Evolutionary conservation across 129 eudicot genomes (phyloP).

Genomic region (Lonicera japonica): DNA sequence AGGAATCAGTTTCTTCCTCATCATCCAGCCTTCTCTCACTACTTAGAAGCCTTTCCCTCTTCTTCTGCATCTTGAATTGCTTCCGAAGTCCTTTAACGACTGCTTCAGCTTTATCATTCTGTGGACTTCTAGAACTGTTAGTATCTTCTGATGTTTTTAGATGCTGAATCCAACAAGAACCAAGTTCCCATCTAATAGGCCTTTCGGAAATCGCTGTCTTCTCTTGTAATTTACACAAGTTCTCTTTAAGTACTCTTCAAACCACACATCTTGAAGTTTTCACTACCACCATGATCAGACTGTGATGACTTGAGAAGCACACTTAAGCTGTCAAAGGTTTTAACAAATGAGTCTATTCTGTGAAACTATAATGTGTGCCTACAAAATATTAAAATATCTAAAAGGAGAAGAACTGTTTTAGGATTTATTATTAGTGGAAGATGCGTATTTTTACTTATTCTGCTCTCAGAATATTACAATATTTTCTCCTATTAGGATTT

Average conservation of each 20-base stretch:
- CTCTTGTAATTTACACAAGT: conserved; percentile 50
- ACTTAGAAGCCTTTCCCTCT: conserved; percentile 50
- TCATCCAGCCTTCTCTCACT: conserved; percentile 31
- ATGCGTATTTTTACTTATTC: too few species aligned
- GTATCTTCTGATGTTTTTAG: conserved; percentile 58
- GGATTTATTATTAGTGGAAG: too few species aligned
- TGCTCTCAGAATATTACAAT: too few species aligned
- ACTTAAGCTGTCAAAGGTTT: conserved; percentile 60
- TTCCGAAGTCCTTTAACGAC: conserved; percentile 88
- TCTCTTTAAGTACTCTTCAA: conserved; percentile 45
- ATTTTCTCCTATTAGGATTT: too few species aligned
- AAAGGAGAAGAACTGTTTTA: too few species aligned
- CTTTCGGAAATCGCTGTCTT: conserved; percentile 32
- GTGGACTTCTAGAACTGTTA: conserved; percentile 29
- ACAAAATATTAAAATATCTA: too few species aligned
- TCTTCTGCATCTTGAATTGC: conserved; percentile 84
- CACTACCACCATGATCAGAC: conserved; percentile 35
- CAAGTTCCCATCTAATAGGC: conserved; percentile 94
- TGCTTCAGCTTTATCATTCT: conserved; percentile 41
- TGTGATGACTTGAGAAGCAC: conserved; percentile 52
- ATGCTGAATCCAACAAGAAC: conserved; percentile 97
- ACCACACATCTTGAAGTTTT: conserved; percentile 48
- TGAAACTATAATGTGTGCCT: neutral
- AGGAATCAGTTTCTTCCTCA: conserved; percentile 27
- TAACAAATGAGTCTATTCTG: conserved; percentile 6